Evolutionary conservation across 2,329 filamentous ascomycete genomes (phyloP), one percentile per base, ranked within the genome.

Genomic region (Anthostomella pinea): DNA sequence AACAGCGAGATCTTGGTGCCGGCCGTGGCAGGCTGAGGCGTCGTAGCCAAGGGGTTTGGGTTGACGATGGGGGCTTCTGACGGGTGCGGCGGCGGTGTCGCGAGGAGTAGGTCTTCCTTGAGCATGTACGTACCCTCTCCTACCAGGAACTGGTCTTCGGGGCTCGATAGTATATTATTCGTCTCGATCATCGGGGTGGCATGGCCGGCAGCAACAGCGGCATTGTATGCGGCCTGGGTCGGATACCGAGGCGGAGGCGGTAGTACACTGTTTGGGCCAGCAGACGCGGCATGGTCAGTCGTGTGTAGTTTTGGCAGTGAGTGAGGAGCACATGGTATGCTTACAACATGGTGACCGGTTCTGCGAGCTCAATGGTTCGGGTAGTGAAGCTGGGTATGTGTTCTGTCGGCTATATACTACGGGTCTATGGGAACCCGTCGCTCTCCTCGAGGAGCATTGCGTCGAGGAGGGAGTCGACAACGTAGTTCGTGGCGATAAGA

Each of bases 11-110:
- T 63, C 59, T 85, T 93, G 22, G 90, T 91, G 37, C 93, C 93
- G 5, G 80, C 75, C 2, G 84, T 89, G 3, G 87, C 88, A n/a
- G 90, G 87, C 35, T 84, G 81, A 5, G 89, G 83, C 13, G 77
- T 85, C 5, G 91, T 96, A 24, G 88, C 84, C 26, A 98, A 78
- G 17, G 93, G 93, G 57, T 97, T 98, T 28, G 87, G 85, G 57
- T 94, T 96, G 39, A 85, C 68, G 25, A 90, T 68, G 15, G 89
- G 90, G 9, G 87, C 83, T 70, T 98, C 93, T 43, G 90, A 95
- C 15, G 93, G 93, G 65, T 98, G 93, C 10, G 90, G 90, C 46
- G 91, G 91, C 38, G 93, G 93, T 21, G 90, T 96, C 28, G 93
- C 91, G 39, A 98, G 82, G 51, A 89, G 85, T 18, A 98, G 70